A percentile compares a stretch with the other conserved stretches of the same genome.
Conservation (phyloP, 768 basidiomycete species). For the Mrakia gelida region DNA sequence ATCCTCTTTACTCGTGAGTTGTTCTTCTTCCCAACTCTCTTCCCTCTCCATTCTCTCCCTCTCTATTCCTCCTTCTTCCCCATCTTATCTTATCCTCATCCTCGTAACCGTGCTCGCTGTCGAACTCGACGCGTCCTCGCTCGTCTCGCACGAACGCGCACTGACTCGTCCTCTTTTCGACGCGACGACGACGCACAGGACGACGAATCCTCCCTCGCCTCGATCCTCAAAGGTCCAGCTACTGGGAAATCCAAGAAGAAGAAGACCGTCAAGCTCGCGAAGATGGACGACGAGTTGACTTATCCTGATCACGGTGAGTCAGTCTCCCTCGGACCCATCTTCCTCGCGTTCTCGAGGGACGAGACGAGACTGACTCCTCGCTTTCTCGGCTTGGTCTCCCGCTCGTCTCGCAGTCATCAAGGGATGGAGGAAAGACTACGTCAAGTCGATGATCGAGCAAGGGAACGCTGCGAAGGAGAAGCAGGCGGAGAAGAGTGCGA, state of each 20-base stretch:
- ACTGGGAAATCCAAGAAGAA: not conserved
- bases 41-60: not conserved
- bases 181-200: not conserved
- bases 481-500: not conserved
- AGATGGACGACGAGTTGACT: slow-evolving; percentile 24
- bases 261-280: slow-evolving; percentile 22
- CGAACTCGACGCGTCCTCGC: too few relatives aligned
- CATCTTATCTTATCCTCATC: not conserved
- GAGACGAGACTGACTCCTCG: not conserved
- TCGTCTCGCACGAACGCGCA: too few relatives aligned
- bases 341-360: not conserved
- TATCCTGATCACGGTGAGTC: slow-evolving; percentile 7
- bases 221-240: not conserved
- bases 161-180: not conserved
- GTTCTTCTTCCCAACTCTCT: not conserved
- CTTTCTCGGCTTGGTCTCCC: too few relatives aligned
- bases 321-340: not conserved
- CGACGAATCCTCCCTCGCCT: slow-evolving; percentile 17
- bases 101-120: too few relatives aligned
- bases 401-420: slow-evolving; percentile 21
- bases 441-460: slow-evolving; percentile 19
- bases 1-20: not conserved
- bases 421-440: slow-evolving; percentile 24
- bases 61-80: not conserved
- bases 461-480: not conserved